These are phyloP conservation scores for Melastoma malabathricum DNA, from an alignment of 345 rosid genomes.

Conservation along the genomic window DNA sequence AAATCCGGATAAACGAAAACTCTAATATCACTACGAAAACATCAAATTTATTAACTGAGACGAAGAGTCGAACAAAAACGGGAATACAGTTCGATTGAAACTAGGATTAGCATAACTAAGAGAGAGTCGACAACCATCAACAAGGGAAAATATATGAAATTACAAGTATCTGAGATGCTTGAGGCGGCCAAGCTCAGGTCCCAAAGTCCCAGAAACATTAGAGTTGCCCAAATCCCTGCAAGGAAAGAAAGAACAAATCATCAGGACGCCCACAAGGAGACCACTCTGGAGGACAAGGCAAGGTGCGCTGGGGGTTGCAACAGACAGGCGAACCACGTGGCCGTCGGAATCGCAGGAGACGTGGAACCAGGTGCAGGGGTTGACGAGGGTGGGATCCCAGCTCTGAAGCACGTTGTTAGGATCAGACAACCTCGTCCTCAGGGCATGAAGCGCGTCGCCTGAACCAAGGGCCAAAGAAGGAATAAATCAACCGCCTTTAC, in stretches of 20 bases:
- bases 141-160: background rate
- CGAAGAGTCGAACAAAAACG: background rate
- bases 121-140: background rate
- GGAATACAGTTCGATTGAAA: background rate
- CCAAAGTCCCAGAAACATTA: slow-evolving; percentile 54
- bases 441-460: slow-evolving; percentile 63
- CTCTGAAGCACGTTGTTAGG: slow-evolving; percentile 65
- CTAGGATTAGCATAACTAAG: background rate
- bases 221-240: slow-evolving; percentile 63
- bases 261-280: background rate
- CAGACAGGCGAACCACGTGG: slow-evolving; percentile 54
- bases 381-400: slow-evolving; percentile 86
- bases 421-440: slow-evolving; percentile 53
- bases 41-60: too few relatives aligned
- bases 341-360: slow-evolving; percentile 54
- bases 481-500: slow-evolving; percentile 1
- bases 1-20: too few relatives aligned
- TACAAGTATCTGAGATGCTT: slow-evolving; percentile 60
- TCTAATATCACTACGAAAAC: too few relatives aligned
- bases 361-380: slow-evolving; percentile 91
- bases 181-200: slow-evolving; percentile 53
- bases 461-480: slow-evolving; percentile 11
- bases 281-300: background rate
- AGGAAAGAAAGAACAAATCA: background rate
- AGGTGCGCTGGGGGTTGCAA: background rate